Conservation (phyloP, 2,329 filamentous ascomycete genomes). For the Neophaeococcomyces mojaviensis region DNA sequence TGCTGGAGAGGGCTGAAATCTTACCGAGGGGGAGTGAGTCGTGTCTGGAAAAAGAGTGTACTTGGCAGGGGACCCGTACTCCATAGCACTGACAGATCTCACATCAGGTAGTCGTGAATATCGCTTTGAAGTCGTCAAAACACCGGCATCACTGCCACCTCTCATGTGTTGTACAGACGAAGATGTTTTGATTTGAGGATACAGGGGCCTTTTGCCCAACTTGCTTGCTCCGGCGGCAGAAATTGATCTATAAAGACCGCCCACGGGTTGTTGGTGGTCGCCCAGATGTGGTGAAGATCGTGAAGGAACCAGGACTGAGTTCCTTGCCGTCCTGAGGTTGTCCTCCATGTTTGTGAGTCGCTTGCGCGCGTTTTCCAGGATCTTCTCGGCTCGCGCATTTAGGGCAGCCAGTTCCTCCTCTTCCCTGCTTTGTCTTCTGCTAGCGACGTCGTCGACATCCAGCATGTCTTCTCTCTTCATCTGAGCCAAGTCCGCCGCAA, state of each 20-base stretch:
- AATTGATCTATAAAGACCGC: constrained; percentile 36
- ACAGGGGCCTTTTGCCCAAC: constrained; percentile 14
- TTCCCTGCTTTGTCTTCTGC: constrained; percentile 39
- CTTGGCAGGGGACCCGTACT: constrained; percentile 14
- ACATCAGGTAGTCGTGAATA: constrained; percentile 18
- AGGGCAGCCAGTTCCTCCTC: constrained; percentile 65
- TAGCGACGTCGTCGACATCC: constrained; percentile 22
- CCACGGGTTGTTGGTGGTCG: constrained; percentile 33
- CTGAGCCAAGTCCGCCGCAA: constrained; percentile 22
- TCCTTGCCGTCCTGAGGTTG: constrained; percentile 72
- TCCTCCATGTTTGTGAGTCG: constrained; percentile 88
- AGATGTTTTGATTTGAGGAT: constrained; percentile 25
- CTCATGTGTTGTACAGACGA: constrained; percentile 31
- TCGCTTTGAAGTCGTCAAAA: constrained; percentile 18
- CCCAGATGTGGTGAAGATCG: constrained; percentile 41
- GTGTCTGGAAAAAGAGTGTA: constrained; percentile 9
- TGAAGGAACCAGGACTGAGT: constrained; percentile 49
- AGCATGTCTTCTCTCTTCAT: constrained; percentile 16
- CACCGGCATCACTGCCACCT: constrained; percentile 35
- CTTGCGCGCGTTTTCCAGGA: constrained; percentile 86
- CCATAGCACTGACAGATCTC: constrained; percentile 22
- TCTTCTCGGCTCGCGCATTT: constrained; percentile 78
- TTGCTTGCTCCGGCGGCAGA: constrained; percentile 24
- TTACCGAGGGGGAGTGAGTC: constrained; percentile 5
- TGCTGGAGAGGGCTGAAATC: constrained; percentile 11